These are phyloP conservation scores for Amesomyces nigricolor DNA, from an alignment of 2,329 filamentous ascomycete genomes.

Conservation along the genomic window DNA sequence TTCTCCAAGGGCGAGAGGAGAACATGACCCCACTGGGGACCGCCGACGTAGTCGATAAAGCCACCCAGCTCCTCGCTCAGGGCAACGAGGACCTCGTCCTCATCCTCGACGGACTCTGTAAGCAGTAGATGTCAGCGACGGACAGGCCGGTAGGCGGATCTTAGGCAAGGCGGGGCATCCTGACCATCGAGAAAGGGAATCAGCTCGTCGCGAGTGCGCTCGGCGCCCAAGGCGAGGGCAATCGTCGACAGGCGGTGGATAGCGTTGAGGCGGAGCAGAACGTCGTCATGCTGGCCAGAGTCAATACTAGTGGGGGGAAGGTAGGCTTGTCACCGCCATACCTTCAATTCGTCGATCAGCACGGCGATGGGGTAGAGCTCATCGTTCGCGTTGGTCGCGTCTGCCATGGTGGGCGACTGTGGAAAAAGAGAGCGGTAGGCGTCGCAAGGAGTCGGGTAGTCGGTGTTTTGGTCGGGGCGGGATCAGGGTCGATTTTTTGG, in stretches of 20 bases:
- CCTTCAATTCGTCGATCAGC: constrained; percentile 99
- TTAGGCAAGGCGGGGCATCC: constrained; percentile 34
- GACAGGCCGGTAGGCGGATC: constrained; percentile 15
- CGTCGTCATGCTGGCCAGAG: constrained; percentile 80
- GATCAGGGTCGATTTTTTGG: constrained; percentile 15
- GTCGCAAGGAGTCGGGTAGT: constrained; percentile 8
- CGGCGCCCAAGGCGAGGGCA: constrained; percentile 88
- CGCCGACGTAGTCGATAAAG: constrained; percentile 97
- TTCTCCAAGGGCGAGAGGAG: constrained; percentile 96
- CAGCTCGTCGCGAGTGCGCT: constrained; percentile 95
- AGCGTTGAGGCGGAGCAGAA: constrained; percentile 93
- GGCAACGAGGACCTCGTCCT: constrained; percentile 96
- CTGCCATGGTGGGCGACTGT: constrained; percentile 59
- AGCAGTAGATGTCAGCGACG: constrained; percentile 29
- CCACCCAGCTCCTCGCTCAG: constrained; percentile 93
- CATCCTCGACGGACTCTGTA: constrained; percentile 95
- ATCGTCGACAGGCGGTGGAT: constrained; percentile 98
- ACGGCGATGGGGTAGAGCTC: constrained; percentile 99
- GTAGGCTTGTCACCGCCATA: constrained; percentile 39
- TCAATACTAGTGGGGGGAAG: constrained; percentile 20
- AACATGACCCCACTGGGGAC: constrained; percentile 88
- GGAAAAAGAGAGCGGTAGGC: constrained; percentile 8
- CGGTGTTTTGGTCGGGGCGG: constrained; percentile 8
- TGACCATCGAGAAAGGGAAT: constrained; percentile 98
- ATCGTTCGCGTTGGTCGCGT: constrained; percentile 85